Base-by-base conservation (phyloP, 2,329 filamentous ascomycete genomes). In the Aspergillus pseudotamarii region DNA sequence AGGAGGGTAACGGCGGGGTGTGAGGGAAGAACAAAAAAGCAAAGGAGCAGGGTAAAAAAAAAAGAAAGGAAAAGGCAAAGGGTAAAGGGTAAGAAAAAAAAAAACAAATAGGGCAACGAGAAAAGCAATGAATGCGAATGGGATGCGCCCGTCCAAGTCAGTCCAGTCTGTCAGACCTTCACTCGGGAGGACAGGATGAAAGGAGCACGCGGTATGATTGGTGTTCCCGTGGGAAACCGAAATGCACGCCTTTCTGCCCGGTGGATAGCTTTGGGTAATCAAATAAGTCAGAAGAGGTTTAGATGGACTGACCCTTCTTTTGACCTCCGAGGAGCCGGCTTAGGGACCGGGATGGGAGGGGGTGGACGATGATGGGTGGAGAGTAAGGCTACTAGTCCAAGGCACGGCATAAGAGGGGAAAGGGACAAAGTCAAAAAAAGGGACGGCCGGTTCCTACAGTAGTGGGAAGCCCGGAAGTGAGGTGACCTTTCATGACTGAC, bases 121-220 rank as follows among this genome's bases (percentile, higher is more conserved):
- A 30, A 58, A 34, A 41, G 56, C 38, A 58, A 50, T 55, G 51
- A 55, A 36, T 55, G 51, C 32, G 21, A 55, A 55, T 55, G 45
- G 45, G 38, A 55, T 55, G 51, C 51, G 51, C 51, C 51, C 51
- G 51, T 55, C 51, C 51, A 38, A 38, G 26, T 55, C 51, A 38
- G 51, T 28, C 32, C 32, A 38, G 32, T 55, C 32, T 55, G 51
- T 55, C 51, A 38, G 51, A 55, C 51, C 36, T 55, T 48, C 32
- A 55, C n/a, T 55, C 32, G 51, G 51, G 58, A 54, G 57, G 60
- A 60, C 58, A 41, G 41, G 45, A 59, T 60, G 56, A 58, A 62
- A 64, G 60, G 55, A 68, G 50, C 58, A 58, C 56, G 59, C 59
- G 58, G 64, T 60, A 43, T 63, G 64, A 66, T 64, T 64, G 64